These are phyloP conservation scores for Brassica carinata DNA, from an alignment of 345 rosid genomes.

Conservation along the genomic window DNA sequence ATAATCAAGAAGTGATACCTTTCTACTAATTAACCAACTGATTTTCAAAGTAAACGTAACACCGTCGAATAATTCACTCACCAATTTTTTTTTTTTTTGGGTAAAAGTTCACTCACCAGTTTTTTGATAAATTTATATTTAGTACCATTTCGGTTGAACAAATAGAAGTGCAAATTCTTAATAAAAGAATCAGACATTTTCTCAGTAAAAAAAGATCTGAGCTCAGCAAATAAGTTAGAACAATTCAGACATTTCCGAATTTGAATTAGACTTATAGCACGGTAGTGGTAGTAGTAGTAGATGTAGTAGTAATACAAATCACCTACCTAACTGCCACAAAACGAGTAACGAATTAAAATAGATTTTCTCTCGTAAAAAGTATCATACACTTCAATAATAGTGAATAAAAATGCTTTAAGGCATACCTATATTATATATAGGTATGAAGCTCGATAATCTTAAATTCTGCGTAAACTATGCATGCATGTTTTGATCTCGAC, in stretches of 20 bases:
- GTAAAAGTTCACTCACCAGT: too few species aligned
- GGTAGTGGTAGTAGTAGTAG: background rate
- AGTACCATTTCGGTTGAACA: too few species aligned
- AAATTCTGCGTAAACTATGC: slow-evolving; percentile 29
- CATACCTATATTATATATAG: background rate
- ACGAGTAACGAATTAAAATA: background rate
- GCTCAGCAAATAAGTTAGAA: background rate
- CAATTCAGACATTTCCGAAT: background rate
- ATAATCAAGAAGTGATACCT: too few species aligned
- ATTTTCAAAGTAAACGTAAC: too few species aligned
- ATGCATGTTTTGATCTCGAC: slow-evolving; percentile 38
- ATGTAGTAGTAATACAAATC: background rate
- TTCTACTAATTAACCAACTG: too few species aligned
- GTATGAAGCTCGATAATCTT: slow-evolving; percentile 27
- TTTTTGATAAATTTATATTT: too few species aligned
- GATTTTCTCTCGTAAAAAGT: background rate
- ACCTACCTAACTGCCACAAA: background rate
- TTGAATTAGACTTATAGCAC: background rate
- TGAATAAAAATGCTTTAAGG: background rate
- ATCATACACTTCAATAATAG: background rate
- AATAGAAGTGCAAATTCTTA: background rate
- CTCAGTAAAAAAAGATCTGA: background rate
- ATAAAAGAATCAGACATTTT: background rate
- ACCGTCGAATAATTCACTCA: too few species aligned
- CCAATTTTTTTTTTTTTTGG: too few species aligned